Percentiles rank a stretch among this genome's conserved stretches.
These are phyloP conservation scores for Backusella macrospora DNA, from an alignment of 192 early-diverging fungal genomes.

Conservation along the genomic window DNA sequence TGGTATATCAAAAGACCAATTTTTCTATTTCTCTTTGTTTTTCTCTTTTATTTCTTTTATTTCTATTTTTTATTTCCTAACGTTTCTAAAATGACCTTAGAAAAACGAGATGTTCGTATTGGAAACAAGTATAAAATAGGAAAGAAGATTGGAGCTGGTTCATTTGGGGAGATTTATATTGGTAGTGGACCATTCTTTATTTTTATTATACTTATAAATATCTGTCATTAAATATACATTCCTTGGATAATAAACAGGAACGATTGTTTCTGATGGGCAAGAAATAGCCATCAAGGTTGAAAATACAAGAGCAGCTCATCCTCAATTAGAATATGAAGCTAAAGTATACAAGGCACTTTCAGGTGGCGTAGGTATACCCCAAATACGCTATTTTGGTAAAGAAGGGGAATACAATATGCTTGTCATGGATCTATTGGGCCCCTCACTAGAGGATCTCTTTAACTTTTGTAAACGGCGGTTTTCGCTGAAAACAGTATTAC, in stretches of 20 bases:
- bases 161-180: constrained; percentile 97
- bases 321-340: constrained; percentile 97
- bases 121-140: constrained; percentile 95
- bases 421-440: constrained; percentile 90
- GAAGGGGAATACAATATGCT: constrained; percentile 85
- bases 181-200: constrained; percentile 55
- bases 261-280: constrained; percentile 87
- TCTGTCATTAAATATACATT: constrained; percentile 3
- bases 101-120: constrained; percentile 70
- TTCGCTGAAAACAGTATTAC: constrained; percentile 82
- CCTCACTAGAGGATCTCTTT: constrained; percentile 87
- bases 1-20: not conserved
- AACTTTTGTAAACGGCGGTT: constrained; percentile 90
- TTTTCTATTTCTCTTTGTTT: not conserved
- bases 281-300: constrained; percentile 99
- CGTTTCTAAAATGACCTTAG: not conserved
- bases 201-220: not conserved
- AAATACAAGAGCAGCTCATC: constrained; percentile 91
- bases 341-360: constrained; percentile 94
- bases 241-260: constrained; percentile 51
- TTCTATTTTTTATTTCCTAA: not conserved
- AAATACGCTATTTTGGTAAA: constrained; percentile 82
- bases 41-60: not conserved
- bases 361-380: constrained; percentile 90
- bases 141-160: constrained; percentile 95